Evolutionary conservation across 345 rosid species (phyloP).

Genomic region (Hibiscus mutabilis): DNA sequence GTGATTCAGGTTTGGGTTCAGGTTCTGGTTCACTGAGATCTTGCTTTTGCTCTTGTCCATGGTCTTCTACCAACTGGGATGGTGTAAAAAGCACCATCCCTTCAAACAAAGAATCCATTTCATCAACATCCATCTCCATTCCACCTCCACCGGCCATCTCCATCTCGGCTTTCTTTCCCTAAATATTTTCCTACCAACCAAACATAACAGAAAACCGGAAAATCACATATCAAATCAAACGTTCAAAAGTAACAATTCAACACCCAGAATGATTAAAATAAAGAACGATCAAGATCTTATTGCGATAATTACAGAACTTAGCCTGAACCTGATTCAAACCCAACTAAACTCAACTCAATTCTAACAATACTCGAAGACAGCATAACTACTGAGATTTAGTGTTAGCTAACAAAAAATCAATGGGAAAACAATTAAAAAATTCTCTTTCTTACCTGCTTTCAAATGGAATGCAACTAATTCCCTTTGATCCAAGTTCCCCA

Average conservation of each 20-base stretch:
- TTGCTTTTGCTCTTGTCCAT: neutral
- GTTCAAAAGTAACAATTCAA: neutral
- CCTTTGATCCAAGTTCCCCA: neutral
- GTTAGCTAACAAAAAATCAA: neutral
- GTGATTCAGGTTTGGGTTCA: conserved; percentile 11
- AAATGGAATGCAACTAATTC: neutral
- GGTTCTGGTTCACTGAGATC: neutral
- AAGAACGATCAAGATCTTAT: neutral
- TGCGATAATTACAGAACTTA: neutral
- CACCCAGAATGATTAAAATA: neutral
- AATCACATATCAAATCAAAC: neutral
- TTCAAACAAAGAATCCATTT: conserved; percentile 77
- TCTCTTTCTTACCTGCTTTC: conserved; percentile 4
- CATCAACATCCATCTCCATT: conserved; percentile 34
- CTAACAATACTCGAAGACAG: neutral
- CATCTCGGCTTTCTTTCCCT: conserved; percentile 5
- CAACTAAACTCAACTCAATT: neutral
- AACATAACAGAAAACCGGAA: neutral
- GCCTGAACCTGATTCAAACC: neutral
- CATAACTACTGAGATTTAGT: neutral
- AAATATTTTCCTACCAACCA: neutral
- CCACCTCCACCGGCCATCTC: neutral
- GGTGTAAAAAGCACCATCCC: conserved; percentile 79
- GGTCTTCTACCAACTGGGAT: conserved; percentile 27
- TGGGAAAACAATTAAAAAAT: neutral